Evolutionary conservation across 768 basidiomycete genomes (phyloP), one percentile per base, ranked within the genome.

Genomic region (Mycena polygramma): DNA sequence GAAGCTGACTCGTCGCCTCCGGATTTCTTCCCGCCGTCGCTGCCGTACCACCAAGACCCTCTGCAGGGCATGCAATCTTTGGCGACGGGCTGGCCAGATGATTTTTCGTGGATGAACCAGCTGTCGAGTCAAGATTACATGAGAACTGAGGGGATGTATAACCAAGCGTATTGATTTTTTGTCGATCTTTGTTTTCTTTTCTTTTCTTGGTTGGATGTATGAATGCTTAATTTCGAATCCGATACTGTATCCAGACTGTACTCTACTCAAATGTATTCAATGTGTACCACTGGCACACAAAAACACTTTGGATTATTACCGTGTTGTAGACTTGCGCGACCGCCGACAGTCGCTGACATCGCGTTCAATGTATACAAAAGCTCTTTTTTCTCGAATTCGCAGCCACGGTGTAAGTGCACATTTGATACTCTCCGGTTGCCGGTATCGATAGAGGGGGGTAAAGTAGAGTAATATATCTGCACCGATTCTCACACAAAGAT

Each of bases 21-120:
- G 1, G 80, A 85, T 4, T 84, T 87, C 73, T 88, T 89, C 79
- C 83, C 87, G 45, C 83, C 88, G 1, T 83, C 87, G 15, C 81
- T 91, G 73, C 84, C 85, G 2, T 90, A 89, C 73, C 89, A 92
- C 73, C 80, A 83, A 20, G 88, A 89, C 48, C 30, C 30, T 6
- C 74, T 92, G 77, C 87, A 90, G 62, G 88, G 89, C 30, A 86
- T 91, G 75, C 89, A 90, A 73, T 85, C 88, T 37, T 76, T 92
- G 74, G 81, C 84, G 19, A 77, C 80, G 52, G 79, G 81, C 4
- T 91, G 89, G 90, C 86, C 85, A 45, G 88, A 89, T 75, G 86
- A 82, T 19, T 83, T 81, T 66, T 68, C 76, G 35, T 83, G 82
- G 82, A 75, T 83, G 61, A 75, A 70, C 58, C 81, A 83, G 39